phyloP scores from a whole-genome alignment of 2,329 filamentous ascomycete genomes.

The Furcasterigmium furcatum region DNA sequence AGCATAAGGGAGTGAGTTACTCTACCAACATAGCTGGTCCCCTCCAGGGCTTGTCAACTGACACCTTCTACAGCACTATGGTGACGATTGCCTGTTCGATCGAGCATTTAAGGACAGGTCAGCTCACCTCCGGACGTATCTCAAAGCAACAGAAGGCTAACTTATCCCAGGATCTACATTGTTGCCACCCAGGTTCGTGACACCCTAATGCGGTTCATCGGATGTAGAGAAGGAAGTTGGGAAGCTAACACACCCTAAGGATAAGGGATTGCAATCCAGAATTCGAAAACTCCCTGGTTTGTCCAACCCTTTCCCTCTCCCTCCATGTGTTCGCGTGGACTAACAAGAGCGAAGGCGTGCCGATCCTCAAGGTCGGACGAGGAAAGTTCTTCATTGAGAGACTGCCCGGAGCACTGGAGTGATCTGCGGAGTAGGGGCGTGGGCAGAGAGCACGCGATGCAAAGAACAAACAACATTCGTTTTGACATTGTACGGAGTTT shows the following conservation, averaged over 20 bases:
- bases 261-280: conserved; percentile 77
- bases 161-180: conserved; percentile 78
- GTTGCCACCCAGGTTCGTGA: conserved; percentile 76
- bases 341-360: conserved; percentile 39
- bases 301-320: not conserved
- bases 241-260: no score
- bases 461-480: no score
- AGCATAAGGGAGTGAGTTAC: conserved; percentile 72
- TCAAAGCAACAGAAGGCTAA: no score
- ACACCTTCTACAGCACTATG: not conserved
- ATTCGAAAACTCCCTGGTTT: conserved; percentile 59
- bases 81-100: no score
- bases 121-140: no score
- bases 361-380: conserved; percentile 76
- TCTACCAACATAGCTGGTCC: no score
- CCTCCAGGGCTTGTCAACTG: no score
- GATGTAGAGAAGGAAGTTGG: no score
- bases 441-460: not conserved
- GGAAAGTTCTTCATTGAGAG: conserved; percentile 95
- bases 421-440: conserved; percentile 12
- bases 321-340: conserved; percentile 46
- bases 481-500: not conserved
- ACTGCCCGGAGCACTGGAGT: conserved; percentile 76
- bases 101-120: conserved; percentile 36
- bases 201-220: no score